Evolutionary conservation across 2,329 filamentous ascomycete species (phyloP), one percentile per base, ranked within the genome.

Genomic region (Graphium sp.): DNA sequence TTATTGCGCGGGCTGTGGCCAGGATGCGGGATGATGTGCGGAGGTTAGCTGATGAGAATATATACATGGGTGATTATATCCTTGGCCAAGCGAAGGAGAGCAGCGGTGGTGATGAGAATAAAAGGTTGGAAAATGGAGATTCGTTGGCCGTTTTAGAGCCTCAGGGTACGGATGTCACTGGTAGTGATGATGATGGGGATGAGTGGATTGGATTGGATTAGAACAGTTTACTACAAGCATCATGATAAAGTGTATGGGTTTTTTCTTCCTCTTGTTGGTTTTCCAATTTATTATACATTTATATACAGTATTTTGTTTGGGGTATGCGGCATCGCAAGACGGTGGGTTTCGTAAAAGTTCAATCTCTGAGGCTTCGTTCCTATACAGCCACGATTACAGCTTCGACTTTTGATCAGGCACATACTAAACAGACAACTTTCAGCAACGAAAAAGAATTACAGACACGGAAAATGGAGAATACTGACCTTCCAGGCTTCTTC

Each of bases 11-110:
- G 35, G 84, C 82, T 5, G 68, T 95, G 11, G 64, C 70, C 22
- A 74, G 74, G 43, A 83, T 94, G 55, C 70, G 80, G 38, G 74
- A 79, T 33, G 85, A 93, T 45, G 67, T 95, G 35, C 72, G 82
- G 48, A 69, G 73, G 39, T 53, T 94, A 37, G 81, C 81, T 0
- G 84, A 94, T 40, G 79, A 85, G 48, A 95, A 94, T 43, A 63
- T 78, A 29, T 91, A 92, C 54, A 78, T 79, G 49, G 74, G 94
- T 30, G 82, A 92, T 44, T 94, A 91, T 45, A 56, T 94, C 18
- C 50, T 72, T 6, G 58, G 60, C 1, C 66, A 71, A 46, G 59
- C 59, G 6, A 28, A 32, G 22, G 11, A 36, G 30, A 8, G 31
- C 20, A 39, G 29, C 18, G 26, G 26, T 15, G 40, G 39, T 20